A percentile compares a stretch with the other conserved stretches of the same genome.
Conservation (phyloP, 148 eudicot genomes). For the Nepenthes gracilis region DNA sequence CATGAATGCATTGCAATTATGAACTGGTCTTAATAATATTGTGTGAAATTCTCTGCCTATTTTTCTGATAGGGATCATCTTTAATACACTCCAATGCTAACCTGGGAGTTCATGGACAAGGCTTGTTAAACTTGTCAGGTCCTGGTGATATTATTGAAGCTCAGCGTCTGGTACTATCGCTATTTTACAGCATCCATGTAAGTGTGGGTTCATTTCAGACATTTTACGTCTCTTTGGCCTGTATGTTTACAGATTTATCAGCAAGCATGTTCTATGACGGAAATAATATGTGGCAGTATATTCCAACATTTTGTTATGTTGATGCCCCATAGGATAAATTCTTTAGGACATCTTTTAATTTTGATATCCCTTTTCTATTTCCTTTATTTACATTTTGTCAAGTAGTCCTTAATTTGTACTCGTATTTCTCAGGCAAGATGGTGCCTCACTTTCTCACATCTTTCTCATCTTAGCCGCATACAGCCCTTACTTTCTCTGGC, state of each 20-base stretch:
- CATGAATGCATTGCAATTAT: no score
- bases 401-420: no score
- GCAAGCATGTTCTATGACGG: neutral
- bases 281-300: no score
- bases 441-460: no score
- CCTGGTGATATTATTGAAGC: constrained; percentile 93
- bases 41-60: constrained; percentile 8
- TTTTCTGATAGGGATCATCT: constrained; percentile 67
- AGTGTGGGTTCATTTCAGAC: constrained; percentile 17
- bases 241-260: neutral
- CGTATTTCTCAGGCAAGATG: no score
- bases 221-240: neutral
- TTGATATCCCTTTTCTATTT: no score
- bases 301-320: no score
- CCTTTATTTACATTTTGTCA: no score
- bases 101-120: constrained; percentile 98
- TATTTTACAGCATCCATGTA: constrained; percentile 88
- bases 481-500: no score
- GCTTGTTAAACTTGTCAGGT: constrained; percentile 79
- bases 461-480: no score
- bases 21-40: neutral
- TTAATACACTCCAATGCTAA: constrained; percentile 79
- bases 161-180: constrained; percentile 77
- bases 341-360: no score
- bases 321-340: no score